Evolutionary conservation across 2,329 filamentous ascomycete genomes (phyloP).

Genomic region (Aspergillus nomiae): DNA sequence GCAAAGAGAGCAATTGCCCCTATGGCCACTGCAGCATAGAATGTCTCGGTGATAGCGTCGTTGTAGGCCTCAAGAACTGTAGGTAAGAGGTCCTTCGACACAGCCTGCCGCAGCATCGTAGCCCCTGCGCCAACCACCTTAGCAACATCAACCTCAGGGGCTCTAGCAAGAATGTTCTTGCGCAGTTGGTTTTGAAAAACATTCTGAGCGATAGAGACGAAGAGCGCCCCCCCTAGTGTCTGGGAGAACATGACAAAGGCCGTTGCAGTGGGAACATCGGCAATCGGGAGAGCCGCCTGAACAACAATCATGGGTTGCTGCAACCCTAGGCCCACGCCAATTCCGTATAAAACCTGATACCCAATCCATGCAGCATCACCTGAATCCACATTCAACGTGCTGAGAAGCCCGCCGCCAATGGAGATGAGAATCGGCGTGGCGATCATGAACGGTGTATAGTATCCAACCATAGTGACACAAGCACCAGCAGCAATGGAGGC

Average conservation of each 20-base stretch:
- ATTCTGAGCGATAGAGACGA: constrained; percentile 36
- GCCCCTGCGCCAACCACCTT: constrained; percentile 39
- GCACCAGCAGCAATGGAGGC: constrained; percentile 34
- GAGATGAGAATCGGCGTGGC: constrained; percentile 33
- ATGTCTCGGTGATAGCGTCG: constrained; percentile 38
- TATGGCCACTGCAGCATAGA: constrained; percentile 43
- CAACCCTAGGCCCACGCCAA: constrained; percentile 39
- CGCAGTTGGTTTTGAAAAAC: constrained; percentile 41
- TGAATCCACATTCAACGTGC: constrained; percentile 36
- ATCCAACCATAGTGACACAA: constrained; percentile 35
- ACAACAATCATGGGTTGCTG: constrained; percentile 39
- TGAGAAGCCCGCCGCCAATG: constrained; percentile 39
- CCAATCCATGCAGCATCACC: constrained; percentile 40
- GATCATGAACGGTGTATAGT: constrained; percentile 45
- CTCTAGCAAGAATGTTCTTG: constrained; percentile 25
- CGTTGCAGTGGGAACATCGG: constrained; percentile 38
- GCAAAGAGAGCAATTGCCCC: constrained; percentile 36
- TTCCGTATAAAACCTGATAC: constrained; percentile 40
- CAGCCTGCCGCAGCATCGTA: constrained; percentile 36
- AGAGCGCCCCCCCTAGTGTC: constrained; percentile 36
- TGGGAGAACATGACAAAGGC: constrained; percentile 40
- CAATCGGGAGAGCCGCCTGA: constrained; percentile 34
- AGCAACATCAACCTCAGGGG: constrained; percentile 28
- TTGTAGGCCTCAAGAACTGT: constrained; percentile 41
- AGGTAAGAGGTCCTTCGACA: constrained; percentile 28